Percentiles rank a stretch among this genome's conserved stretches.
Evolutionary conservation across 2,329 filamentous ascomycete species (phyloP).

Genomic region (Fragosphaeria purpurea): DNA sequence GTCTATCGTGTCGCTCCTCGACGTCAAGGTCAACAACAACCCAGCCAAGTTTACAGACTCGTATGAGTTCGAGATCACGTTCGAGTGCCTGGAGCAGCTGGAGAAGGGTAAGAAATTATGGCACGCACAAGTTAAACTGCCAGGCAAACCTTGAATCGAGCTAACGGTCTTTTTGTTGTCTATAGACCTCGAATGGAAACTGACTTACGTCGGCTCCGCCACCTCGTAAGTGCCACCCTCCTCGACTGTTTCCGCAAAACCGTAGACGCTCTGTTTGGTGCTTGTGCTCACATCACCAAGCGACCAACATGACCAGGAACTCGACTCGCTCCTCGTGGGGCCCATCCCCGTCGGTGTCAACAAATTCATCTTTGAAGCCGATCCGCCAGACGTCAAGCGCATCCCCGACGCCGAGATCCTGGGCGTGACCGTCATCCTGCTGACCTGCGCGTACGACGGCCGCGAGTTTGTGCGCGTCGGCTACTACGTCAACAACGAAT

Average conservation of each 20-base stretch:
- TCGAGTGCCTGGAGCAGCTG: conserved; percentile 89
- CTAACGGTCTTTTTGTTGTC: conserved; percentile 12
- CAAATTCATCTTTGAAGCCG: conserved; percentile 97
- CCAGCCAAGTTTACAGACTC: conserved; percentile 85
- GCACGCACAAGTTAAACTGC: too few species aligned
- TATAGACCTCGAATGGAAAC: conserved; percentile 94
- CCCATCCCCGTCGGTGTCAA: conserved; percentile 97
- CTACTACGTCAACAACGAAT: conserved; percentile 99
- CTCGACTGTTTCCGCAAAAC: neutral
- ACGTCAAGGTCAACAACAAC: conserved; percentile 95
- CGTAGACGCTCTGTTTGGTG: conserved; percentile 4
- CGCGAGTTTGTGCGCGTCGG: conserved; percentile 96
- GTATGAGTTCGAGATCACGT: conserved; percentile 97
- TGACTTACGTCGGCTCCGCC: conserved; percentile 96
- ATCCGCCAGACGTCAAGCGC: conserved; percentile 77
- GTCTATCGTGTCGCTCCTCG: conserved; percentile 93
- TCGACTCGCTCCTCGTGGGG: conserved; percentile 90
- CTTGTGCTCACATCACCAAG: conserved; percentile 32
- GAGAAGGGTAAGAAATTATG: conserved; percentile 61
- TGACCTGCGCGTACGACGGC: conserved; percentile 93
- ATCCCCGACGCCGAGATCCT: conserved; percentile 94
- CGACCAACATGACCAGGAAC: conserved; percentile 95
- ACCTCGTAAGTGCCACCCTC: conserved; percentile 61
- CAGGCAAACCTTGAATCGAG: neutral
- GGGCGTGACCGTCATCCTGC: conserved; percentile 90